Base-by-base conservation (phyloP, 352 stramenopile genomes). In the Globisporangium rhizosaccharum region DNA sequence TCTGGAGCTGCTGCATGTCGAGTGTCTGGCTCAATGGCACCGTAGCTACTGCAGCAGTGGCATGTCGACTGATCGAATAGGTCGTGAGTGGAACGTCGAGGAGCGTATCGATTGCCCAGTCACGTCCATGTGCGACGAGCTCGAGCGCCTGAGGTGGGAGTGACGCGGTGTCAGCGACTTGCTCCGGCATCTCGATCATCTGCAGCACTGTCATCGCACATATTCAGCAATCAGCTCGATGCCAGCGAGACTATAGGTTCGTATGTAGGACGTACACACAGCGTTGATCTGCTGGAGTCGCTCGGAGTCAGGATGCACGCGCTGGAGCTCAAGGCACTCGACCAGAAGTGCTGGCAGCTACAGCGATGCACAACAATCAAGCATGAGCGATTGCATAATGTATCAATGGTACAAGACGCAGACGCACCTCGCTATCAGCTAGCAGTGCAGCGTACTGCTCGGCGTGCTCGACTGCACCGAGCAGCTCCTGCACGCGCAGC, bases 91-190 rank as follows among this genome's bases (percentile, higher is more conserved):
- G 46, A 28, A 75, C 18, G 45, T 66, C 56, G 23, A 78, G 53
- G 17, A 83, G 67, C 42, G 62, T 76, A 41, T 83, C 71, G 28
- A 73, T 71, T 20, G 73, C 71, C 73, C 73, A 83, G 20, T 60
- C 37, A 6, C 23, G 37, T 12, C 57, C 58, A 15, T 51, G 41
- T n/a, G 53, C 44, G 7, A 69, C 41, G 41, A 47, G 15, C 14
- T 18, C 41, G 41, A 47, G 18, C 18, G 41, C 41, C 5, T 18
- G 15, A 23, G 41, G 15, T 23, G 41, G 26, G 30, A 59, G 45
- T 7, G 37, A 17, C 30, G 37, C 57, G 25, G 62, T 70, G 17
- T 15, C 28, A 9, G 26, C 26, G 53, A 45, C 55, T 53, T 44
- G 42, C n/a, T 39, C 39, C 0, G 44, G 30, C 14, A 76, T 67